A percentile compares a stretch with the other conserved stretches of the same genome.
Evolutionary conservation across 139 green algal genomes (phyloP).

Genomic region (Chlamydomonas asymmetrica): DNA sequence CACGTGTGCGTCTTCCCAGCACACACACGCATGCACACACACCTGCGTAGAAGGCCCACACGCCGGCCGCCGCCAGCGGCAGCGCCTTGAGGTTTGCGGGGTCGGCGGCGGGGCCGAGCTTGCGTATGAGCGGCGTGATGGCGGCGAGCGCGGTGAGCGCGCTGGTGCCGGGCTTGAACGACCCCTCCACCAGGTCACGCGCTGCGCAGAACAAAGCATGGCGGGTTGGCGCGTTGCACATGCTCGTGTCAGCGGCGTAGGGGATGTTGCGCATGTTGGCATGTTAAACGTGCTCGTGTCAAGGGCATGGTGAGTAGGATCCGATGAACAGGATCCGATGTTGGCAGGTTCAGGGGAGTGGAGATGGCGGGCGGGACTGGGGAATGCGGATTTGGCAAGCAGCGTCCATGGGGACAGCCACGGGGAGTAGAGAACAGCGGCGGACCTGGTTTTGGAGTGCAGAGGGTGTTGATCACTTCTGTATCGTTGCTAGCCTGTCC

Average conservation of each 20-base stretch:
- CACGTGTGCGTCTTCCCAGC: not conserved
- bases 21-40: not conserved
- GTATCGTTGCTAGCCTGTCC: not conserved
- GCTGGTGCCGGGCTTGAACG: conserved; percentile 69
- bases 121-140: conserved; percentile 55
- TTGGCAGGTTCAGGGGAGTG: too few species aligned
- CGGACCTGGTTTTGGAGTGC: too few species aligned
- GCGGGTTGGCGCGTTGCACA: not conserved
- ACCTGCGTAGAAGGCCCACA: conserved; percentile 71
- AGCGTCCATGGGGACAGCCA: too few species aligned
- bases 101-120: conserved; percentile 56
- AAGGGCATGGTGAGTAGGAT: too few species aligned
- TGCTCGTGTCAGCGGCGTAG: not conserved
- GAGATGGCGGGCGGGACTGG: too few species aligned
- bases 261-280: too few species aligned
- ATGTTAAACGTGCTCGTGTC: too few species aligned
- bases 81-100: conserved; percentile 57
- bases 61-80: conserved; percentile 41
- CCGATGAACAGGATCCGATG: too few species aligned
- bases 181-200: conserved; percentile 75
- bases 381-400: too few species aligned
- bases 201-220: conserved; percentile 12
- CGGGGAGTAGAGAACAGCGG: too few species aligned
- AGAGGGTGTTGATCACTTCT: not conserved
- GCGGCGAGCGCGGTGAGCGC: conserved; percentile 55